Base-by-base conservation (phyloP, 306 rosid genomes). In the Vigna trinervia region DNA sequence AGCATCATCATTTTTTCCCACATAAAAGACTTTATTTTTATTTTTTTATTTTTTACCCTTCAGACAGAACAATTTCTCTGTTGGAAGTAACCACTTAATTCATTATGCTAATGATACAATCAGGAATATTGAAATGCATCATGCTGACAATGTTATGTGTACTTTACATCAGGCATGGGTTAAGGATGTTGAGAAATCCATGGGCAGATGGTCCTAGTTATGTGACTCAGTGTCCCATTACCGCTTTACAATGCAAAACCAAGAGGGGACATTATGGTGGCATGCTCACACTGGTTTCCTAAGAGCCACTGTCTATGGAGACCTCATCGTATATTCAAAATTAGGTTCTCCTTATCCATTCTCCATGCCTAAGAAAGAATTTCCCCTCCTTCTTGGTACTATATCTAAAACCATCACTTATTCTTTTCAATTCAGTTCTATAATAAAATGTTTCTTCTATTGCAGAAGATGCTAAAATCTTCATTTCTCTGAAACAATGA, bases 181-280 rank as follows among this genome's bases (percentile, higher is more conserved):
- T 95, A 13, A 86, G 86, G 80, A 94, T 89, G 93, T 83, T 88
- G 64, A 81, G 84, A 78, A 95, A 95, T 75, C 98, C 98, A 77
- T 95, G 98, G 98, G 97, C 97, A 12, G 98, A 95, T 69, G 98
- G 98, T 1, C 97, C 98, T 0, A 88, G 81, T 62, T 95, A 89
- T 69, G 84, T 95, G 47, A 92, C 97, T 34, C 97, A 95, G 68
- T 95, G 98, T 83, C 93, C 97, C 15, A 95, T 95, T 71, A 92
- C 77, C 89, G 98, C 2, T 89, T 90, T 83, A 89, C 91, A 13
- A 95, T 95, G 75, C 78, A 71, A 77, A 81, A 89, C 77, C 97
- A 90, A 61, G 96, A 92, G 72, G 98, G 98, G 10, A 95, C 98
- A 1, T 75, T 95, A 48, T 95, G 97, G 97, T 95, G 98, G 98